These are phyloP conservation scores for Macadamia tetraphylla DNA, from an alignment of 164 flowering plant genomes.

Conservation along the genomic window DNA sequence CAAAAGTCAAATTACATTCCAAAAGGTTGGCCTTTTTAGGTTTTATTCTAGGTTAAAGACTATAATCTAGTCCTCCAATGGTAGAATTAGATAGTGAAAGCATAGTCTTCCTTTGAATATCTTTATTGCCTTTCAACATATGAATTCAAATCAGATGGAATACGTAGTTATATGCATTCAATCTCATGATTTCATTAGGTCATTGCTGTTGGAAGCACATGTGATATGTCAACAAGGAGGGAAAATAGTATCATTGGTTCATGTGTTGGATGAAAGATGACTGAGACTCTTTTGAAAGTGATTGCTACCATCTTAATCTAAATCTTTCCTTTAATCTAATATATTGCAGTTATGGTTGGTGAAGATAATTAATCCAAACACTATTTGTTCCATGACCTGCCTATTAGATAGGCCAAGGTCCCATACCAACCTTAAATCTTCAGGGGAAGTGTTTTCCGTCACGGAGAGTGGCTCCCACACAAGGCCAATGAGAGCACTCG, in stretches of 20 bases:
- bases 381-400: too few relatives aligned
- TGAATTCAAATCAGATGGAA: background rate
- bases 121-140: background rate
- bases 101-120: background rate
- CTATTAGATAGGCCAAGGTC: too few relatives aligned
- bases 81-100: background rate
- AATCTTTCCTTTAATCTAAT: too few relatives aligned
- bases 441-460: too few relatives aligned
- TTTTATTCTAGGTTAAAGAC: background rate
- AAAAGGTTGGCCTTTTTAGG: background rate
- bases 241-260: slow-evolving; percentile 3
- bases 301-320: background rate
- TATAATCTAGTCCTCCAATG: background rate
- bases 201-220: slow-evolving; percentile 7
- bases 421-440: too few relatives aligned
- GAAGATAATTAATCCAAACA: too few relatives aligned
- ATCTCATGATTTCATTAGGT: slow-evolving; percentile 8
- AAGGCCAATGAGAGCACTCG: too few relatives aligned
- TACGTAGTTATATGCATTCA: background rate
- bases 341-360: too few relatives aligned
- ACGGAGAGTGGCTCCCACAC: too few relatives aligned
- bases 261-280: slow-evolving; percentile 4
- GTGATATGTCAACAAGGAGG: slow-evolving; percentile 5
- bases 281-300: slow-evolving; percentile 3
- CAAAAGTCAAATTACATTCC: background rate